These are phyloP conservation scores for Colletotrichum chlorophyti DNA, from an alignment of 2,329 filamentous ascomycete species.

Conservation along the genomic window DNA sequence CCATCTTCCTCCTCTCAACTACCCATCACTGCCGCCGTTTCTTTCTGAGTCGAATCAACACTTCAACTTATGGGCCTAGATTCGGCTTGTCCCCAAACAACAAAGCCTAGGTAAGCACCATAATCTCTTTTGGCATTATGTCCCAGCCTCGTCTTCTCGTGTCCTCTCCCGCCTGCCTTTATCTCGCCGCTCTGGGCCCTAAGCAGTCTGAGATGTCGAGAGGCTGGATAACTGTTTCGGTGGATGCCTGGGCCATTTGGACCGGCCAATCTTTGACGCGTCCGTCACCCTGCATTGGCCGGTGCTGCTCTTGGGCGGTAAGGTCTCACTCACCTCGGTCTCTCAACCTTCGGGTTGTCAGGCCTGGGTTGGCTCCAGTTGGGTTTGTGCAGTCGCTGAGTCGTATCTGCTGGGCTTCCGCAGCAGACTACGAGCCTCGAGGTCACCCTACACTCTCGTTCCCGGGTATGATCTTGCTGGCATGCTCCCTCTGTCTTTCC, in stretches of 20 bases:
- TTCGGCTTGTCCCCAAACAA: too few relatives aligned
- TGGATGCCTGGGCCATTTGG: not conserved
- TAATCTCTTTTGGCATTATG: slow-evolving; percentile 8
- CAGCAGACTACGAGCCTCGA: slow-evolving; percentile 6
- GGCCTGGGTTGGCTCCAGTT: not conserved
- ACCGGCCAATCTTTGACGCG: too few relatives aligned
- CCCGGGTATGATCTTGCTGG: slow-evolving; percentile 8
- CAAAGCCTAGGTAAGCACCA: slow-evolving; percentile 6
- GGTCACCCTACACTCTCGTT: slow-evolving; percentile 15
- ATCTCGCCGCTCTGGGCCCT: slow-evolving; percentile 15
- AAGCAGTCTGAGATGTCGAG: slow-evolving; percentile 14
- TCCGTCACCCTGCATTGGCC: not conserved
- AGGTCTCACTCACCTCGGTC: slow-evolving; percentile 5
- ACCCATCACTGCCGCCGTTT: too few relatives aligned
- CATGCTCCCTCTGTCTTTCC: not conserved
- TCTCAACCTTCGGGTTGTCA: not conserved
- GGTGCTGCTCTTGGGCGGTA: slow-evolving; percentile 1
- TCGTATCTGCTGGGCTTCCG: slow-evolving; percentile 7
- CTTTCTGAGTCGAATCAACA: too few relatives aligned
- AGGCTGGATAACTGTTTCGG: not conserved
- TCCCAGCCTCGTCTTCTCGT: slow-evolving; percentile 11
- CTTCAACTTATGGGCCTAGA: too few relatives aligned
- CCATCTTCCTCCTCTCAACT: too few relatives aligned
- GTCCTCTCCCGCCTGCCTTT: slow-evolving; percentile 6
- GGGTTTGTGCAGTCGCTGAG: not conserved